Evolutionary conservation across 2,329 filamentous ascomycete species (phyloP), one percentile per base, ranked within the genome.

Genomic region (Dryadomyces quercus-mongolicae): DNA sequence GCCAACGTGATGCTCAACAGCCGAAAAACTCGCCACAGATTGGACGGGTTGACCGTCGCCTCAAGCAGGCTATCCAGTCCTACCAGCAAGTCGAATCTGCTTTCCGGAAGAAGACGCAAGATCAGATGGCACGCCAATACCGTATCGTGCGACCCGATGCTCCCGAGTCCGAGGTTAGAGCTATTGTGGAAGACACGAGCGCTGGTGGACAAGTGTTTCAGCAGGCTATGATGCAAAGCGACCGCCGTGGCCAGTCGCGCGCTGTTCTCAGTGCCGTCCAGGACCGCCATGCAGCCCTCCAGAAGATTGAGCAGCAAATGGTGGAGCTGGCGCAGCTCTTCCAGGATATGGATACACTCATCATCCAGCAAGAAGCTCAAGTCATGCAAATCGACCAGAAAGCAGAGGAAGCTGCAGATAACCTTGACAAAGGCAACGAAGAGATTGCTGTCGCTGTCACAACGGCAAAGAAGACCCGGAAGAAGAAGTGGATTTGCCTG

Each of bases 401-500:
- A 71, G 88, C 82, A 42, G 87, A 94, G 69, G 86, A 95, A 65
- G 86, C 93, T 43, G 82, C 87, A 50, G 82, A 86, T 55, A 88
- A 97, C 68, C 80, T 96, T 49, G 81, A 85, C 64, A 86, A 93
- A 67, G 92, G 85, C 60, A 96, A 93, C 65, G 78, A 82, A 59
- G 82, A 96, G 68, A 86, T 97, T 56, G 82, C 78, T 43, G 80
- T 79, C n/a, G 91, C 91, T 13, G 86, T 95, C 58, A 76, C 78
- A 57, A 95, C 88, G 61, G 92, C 92, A 9, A 78, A 85, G 67
- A 80, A 82, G 62, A 88, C 86, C 51, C 80, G 88, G 62, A 88
- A 83, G 74, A 95, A 94, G 89, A 96, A 96, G 86, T 96, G 90
- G 91, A 91, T 87, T 67, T 95, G 90, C 75, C 72, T 95, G 61